Evolutionary conservation across 2,329 filamentous ascomycete genomes (phyloP).

Genomic region (Chalara sp.): DNA sequence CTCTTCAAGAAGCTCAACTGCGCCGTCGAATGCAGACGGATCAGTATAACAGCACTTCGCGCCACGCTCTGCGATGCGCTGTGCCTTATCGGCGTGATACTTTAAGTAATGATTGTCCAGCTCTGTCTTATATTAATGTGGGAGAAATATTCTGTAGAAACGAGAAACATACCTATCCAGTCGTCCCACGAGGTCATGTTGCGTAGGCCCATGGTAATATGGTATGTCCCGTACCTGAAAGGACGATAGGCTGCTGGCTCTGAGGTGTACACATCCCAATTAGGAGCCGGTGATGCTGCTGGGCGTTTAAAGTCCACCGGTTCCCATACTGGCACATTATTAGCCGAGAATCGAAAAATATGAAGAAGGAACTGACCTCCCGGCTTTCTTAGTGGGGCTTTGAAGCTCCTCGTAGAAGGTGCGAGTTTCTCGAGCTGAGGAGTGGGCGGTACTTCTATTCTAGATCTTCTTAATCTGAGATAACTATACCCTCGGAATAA

Average conservation of each 20-base stretch:
- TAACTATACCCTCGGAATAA: constrained; percentile 8
- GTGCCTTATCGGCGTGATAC: constrained; percentile 65
- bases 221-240: constrained; percentile 26
- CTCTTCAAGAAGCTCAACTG: constrained; percentile 71
- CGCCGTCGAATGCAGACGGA: constrained; percentile 63
- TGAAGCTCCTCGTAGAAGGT: constrained; percentile 13
- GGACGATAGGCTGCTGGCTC: constrained; percentile 28
- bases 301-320: constrained; percentile 26
- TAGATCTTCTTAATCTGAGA: neutral
- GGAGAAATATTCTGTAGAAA: too few species aligned
- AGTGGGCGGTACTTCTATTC: constrained; percentile 13
- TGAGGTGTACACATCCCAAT: constrained; percentile 25
- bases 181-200: constrained; percentile 29
- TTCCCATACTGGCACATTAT: constrained; percentile 22
- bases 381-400: constrained; percentile 21
- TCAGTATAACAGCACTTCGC: constrained; percentile 61
- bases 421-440: constrained; percentile 25
- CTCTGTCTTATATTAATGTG: constrained; percentile 39
- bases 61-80: constrained; percentile 60
- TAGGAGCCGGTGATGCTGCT: constrained; percentile 17
- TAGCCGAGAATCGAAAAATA: constrained; percentile 4
- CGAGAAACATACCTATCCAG: constrained; percentile 24
- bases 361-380: constrained; percentile 18
- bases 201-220: constrained; percentile 28
- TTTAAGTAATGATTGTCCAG: constrained; percentile 72